Percentiles rank a stretch among this genome's conserved stretches.
Conservation (phyloP, 148 eudicot species). For the Gaultheria prostrata region DNA sequence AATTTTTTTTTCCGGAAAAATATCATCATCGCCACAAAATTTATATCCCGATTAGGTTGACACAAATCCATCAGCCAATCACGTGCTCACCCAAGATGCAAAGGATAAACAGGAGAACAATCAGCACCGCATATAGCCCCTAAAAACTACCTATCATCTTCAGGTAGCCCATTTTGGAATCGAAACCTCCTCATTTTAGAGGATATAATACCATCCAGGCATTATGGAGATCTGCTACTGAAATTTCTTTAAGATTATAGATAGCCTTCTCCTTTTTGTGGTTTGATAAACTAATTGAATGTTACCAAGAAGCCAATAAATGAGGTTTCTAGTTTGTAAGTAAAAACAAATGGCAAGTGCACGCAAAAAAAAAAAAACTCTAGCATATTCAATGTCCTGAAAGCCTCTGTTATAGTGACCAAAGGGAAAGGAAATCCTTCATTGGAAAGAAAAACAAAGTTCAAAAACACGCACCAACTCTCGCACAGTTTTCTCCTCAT, state of each 20-base stretch:
- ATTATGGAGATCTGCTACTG: neutral
- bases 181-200: neutral
- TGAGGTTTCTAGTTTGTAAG: neutral
- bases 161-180: neutral
- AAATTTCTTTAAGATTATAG: neutral
- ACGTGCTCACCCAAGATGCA: neutral
- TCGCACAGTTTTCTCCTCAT: neutral
- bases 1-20: neutral
- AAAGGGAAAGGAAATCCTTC: neutral
- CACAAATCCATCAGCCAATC: neutral
- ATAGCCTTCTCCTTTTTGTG: neutral
- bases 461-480: neutral
- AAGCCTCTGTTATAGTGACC: neutral
- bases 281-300: neutral
- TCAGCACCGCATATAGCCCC: neutral
- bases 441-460: neutral
- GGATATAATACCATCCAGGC: neutral
- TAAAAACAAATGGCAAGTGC: neutral
- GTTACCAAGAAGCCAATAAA: neutral
- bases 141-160: neutral
- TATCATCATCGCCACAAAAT: neutral
- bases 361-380: neutral
- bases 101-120: neutral
- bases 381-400: neutral
- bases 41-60: neutral